phyloP scores from a whole-genome alignment of 2,329 filamentous ascomycete genomes.

The Aureobasidium sp. region DNA sequence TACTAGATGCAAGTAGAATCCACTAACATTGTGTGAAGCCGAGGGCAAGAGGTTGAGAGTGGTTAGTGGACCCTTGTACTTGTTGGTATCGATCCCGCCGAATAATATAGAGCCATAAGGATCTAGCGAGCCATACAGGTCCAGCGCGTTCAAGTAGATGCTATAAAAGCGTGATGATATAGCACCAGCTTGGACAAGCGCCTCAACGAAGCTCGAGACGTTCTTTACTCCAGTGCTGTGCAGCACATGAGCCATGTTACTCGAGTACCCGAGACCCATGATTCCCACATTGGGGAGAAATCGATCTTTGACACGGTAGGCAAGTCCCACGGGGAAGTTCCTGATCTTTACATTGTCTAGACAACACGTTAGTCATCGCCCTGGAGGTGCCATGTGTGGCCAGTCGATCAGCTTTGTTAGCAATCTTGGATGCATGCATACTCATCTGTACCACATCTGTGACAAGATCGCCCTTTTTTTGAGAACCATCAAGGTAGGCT shows the following conservation, averaged over 20 bases:
- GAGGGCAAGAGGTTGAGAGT: slow-evolving; percentile 26
- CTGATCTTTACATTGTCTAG: slow-evolving; percentile 23
- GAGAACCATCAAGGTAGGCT: slow-evolving; percentile 26
- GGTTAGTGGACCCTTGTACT: slow-evolving; percentile 25
- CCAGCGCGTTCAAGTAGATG: slow-evolving; percentile 27
- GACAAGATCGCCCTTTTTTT: slow-evolving; percentile 22
- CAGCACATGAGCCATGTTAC: slow-evolving; percentile 21
- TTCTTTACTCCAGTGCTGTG: neutral
- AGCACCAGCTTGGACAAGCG: slow-evolving; percentile 24
- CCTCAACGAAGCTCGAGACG: slow-evolving; percentile 28
- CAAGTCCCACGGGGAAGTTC: slow-evolving; percentile 29
- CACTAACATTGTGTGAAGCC: neutral
- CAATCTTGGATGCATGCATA: neutral
- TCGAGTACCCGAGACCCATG: slow-evolving; percentile 28
- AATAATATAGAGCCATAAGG: slow-evolving; percentile 27
- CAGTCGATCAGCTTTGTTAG: too few relatives aligned
- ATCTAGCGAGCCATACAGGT: slow-evolving; percentile 22
- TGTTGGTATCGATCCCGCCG: slow-evolving; percentile 29
- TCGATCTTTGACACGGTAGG: slow-evolving; percentile 24
- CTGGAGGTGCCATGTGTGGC: too few relatives aligned
- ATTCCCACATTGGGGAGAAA: slow-evolving; percentile 21
- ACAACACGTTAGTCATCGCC: slow-evolving; percentile 1
- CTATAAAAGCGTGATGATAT: slow-evolving; percentile 28
- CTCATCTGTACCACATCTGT: slow-evolving; percentile 22
- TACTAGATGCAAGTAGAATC: neutral